Conservation (phyloP, 345 rosid genomes). For the Salix purpurea region DNA sequence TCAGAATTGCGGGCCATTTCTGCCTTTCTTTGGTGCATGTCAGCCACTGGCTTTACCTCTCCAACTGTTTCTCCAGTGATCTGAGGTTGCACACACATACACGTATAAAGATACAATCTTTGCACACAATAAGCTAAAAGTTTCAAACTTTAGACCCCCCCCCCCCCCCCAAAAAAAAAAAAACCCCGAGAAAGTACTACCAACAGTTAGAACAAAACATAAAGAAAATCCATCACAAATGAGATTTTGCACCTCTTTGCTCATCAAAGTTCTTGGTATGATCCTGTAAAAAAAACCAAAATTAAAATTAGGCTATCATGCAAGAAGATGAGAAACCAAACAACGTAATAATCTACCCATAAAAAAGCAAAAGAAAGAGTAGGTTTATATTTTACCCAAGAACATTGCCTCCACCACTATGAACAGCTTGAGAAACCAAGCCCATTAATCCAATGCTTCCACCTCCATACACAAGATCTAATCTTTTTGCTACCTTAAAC, state of each 20-base stretch:
- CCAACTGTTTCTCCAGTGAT: constrained; percentile 82
- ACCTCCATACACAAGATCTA: constrained; percentile 93
- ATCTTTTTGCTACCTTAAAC: constrained; percentile 54
- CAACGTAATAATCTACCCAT: background rate
- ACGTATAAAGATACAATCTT: background rate
- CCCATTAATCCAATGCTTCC: constrained; percentile 98
- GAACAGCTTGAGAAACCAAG: constrained; percentile 76
- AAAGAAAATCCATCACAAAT: background rate
- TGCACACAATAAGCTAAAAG: background rate
- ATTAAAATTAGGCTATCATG: background rate
- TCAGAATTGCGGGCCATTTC: constrained; percentile 96
- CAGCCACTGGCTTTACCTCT: constrained; percentile 79
- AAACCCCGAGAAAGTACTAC: background rate
- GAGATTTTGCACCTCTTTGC: constrained; percentile 35
- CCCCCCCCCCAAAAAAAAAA: too few relatives aligned
- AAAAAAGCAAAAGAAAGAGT: background rate
- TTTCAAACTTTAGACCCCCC: background rate
- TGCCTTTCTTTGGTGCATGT: constrained; percentile 97
- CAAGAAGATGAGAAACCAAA: background rate
- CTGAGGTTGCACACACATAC: constrained; percentile 23
- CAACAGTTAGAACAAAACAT: background rate
- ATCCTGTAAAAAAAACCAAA: constrained; percentile 26
- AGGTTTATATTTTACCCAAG: constrained; percentile 53
- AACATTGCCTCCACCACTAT: constrained; percentile 76
- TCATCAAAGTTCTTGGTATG: constrained; percentile 51